Conservation (phyloP, 768 basidiomycete genomes). For the Tephrocybe sp. region DNA sequence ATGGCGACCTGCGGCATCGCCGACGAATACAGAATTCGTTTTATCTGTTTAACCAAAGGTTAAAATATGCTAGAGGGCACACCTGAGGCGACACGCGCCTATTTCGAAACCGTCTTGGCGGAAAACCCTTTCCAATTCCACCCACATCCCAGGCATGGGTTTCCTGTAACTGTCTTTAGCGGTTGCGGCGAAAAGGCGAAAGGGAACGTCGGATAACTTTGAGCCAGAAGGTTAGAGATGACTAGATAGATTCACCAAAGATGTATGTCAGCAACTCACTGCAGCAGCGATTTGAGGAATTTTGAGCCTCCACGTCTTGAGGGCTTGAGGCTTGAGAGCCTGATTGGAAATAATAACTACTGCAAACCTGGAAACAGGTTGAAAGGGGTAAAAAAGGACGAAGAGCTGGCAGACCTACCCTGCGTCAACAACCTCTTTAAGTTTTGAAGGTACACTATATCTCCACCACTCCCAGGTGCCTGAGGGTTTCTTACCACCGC, state of each 20-base stretch:
- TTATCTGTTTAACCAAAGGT: conserved; percentile 50
- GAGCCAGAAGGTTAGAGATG: neutral
- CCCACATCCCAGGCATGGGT: conserved; percentile 87
- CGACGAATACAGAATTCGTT: conserved; percentile 70
- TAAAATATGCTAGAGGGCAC: neutral
- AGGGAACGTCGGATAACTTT: conserved; percentile 72
- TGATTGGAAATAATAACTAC: conserved; percentile 86
- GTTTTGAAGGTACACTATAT: conserved; percentile 52
- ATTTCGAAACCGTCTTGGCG: conserved; percentile 55
- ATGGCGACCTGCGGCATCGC: conserved; percentile 84
- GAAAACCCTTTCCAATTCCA: conserved; percentile 64
- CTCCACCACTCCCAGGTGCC: conserved; percentile 73
- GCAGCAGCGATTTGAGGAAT: conserved; percentile 63
- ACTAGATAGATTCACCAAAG: neutral
- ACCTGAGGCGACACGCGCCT: conserved; percentile 38
- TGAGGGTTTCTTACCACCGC: conserved; percentile 28
- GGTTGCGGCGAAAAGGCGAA: conserved; percentile 76
- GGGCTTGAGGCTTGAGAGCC: conserved; percentile 40
- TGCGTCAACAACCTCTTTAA: conserved; percentile 54
- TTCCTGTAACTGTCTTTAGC: conserved; percentile 77
- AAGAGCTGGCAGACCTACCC: conserved; percentile 44
- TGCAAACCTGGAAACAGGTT: conserved; percentile 46
- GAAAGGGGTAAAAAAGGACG: neutral
- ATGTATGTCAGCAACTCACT: conserved; percentile 30
- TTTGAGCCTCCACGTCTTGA: conserved; percentile 77